These are phyloP conservation scores for Verbascum thapsus DNA, from an alignment of 257 asterid species.

Conservation along the genomic window DNA sequence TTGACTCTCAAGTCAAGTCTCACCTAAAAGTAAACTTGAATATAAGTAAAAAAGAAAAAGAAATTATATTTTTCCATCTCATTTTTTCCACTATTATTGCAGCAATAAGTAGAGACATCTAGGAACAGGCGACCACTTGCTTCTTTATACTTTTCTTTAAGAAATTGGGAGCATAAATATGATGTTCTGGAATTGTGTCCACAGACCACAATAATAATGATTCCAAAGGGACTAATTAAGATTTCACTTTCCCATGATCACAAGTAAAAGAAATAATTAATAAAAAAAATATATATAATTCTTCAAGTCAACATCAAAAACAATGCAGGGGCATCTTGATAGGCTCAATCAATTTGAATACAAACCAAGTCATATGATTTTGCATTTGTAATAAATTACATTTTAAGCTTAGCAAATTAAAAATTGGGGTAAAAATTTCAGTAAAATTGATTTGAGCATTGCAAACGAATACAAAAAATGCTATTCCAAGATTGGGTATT, in stretches of 20 bases:
- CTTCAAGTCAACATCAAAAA: constrained; percentile 30
- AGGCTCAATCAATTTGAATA: constrained; percentile 29
- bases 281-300: neutral
- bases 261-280: neutral
- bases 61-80: no score
- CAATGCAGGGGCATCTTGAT: constrained; percentile 33
- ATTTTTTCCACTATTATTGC: neutral
- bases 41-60: no score
- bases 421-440: neutral
- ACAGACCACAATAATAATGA: neutral
- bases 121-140: constrained; percentile 10
- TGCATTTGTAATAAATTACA: no score
- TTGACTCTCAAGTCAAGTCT: no score
- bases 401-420: no score
- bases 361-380: no score
- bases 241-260: no score
- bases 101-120: neutral
- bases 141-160: neutral
- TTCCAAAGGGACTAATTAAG: no score
- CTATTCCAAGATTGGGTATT: constrained; percentile 22
- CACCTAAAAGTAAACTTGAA: no score
- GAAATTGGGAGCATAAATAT: neutral
- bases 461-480: constrained; percentile 24
- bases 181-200: neutral
- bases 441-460: neutral